Base-by-base conservation (phyloP, 2,329 filamentous ascomycete species). In the Sporothrix curviconia region DNA sequence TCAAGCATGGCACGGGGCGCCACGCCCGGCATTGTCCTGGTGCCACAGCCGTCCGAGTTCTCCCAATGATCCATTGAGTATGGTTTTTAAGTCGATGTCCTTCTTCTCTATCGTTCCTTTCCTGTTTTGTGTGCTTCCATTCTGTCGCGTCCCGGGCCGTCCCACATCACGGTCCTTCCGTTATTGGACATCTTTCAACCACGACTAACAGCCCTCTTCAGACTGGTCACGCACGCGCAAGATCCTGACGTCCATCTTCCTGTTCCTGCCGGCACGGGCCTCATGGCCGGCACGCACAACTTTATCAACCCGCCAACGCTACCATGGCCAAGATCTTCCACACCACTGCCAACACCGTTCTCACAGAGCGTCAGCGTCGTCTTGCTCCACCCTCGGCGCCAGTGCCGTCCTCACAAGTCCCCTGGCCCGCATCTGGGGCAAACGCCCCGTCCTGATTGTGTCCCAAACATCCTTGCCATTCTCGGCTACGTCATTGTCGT, bases 331-430 rank as follows among this genome's bases (percentile, higher is more conserved):
- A 65, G 22, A 19, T 52, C 22, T 53, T 44, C 19, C 25, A 50
- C 50, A 69, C 70, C 46, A 68, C 64, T 9, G 69, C 69, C 47
- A 70, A 68, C 58, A 61, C 58, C 7, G 64, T 71, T n/a, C 14
- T 69, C 69, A 19, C 67, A 64, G n/a, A 65, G 68, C n/a, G 64
- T 70, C 3, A 67, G 67, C 34, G 70, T 67, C 60, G 67, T 67
- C 7, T 64, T 70, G 39, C 76, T 92, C n/a, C 68, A 76, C 96
- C 74, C 84, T 95, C 69, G 83, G 83, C 66, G 82, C 83, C 68
- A 83, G 92, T 69, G 89, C 82, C 68, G 63, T 70, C 55, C 63
- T 69, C 32, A 67, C 67, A 36, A 71, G 69, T 43, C 65, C 58
- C 25, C 62, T 59, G 63, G 67, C 58, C 39, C 64, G 61, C 43